Evolutionary conservation across 2,329 filamentous ascomycete species (phyloP), one percentile per base, ranked within the genome.

Genomic region (Hymenoscyphus albidus): DNA sequence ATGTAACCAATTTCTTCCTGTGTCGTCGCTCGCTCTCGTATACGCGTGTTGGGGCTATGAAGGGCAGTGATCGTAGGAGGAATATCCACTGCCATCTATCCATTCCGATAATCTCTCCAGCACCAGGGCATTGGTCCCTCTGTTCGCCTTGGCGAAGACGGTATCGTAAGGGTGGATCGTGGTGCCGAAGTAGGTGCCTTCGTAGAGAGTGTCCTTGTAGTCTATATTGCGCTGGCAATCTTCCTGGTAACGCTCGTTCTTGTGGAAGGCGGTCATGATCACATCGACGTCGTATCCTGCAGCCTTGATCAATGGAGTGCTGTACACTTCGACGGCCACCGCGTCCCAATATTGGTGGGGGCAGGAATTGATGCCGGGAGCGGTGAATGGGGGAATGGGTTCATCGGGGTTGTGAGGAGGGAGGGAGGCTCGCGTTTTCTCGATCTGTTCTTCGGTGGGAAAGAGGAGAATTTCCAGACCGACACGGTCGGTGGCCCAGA

Each of bases 141-240:
- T 60, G 64, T 74, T 72, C 13, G 67, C 70, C 65, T 74, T 74
- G 18, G 68, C 65, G 51, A 72, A 74, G 6, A 70, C 59, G 16
- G 70, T 74, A 67, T 74, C 71, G 27, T 66, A 74, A 1, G 70
- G 69, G 65, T 71, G 68, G 5, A 74, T 57, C 62, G 70, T 70
- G 10, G 64, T 72, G 1, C 72, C 73, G 40, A 71, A 73, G 59
- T 74, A 73, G 18, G 57, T 59, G 1, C 63, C 63, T 12, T 72
- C 61, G 42, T 59, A 68, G n/a, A 73, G 44, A 35, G 70, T 55
- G 63, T 74, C 72, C 3, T 62, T 62, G 38, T 68, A 70, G 55
- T 62, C 67, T 16, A 27, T 3, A 3, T 27, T 27, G 27, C 27
- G 27, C 2, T 48, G 56, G n/a, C 64, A 65, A 13, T 59, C 58